Percentiles rank a stretch among this genome's conserved stretches.
These are phyloP conservation scores for Eucalyptus cladocalyx DNA, from an alignment of 345 rosid genomes.

Conservation along the genomic window DNA sequence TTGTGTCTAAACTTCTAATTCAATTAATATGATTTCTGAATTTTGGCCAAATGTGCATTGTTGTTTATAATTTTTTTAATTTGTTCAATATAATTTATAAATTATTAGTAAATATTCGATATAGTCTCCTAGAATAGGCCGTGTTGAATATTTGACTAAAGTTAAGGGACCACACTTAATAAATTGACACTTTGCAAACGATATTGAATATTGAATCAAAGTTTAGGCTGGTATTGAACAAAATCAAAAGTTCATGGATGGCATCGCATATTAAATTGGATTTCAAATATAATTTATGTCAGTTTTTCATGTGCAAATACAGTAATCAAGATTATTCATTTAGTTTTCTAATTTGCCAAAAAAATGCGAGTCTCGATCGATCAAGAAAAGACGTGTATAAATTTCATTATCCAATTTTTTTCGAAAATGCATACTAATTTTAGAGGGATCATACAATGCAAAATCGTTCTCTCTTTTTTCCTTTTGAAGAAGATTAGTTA, in stretches of 20 bases:
- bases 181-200: accelerated
- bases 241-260: accelerated
- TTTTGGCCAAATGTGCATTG: accelerated
- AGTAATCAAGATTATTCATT: accelerated
- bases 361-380: not conserved
- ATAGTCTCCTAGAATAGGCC: accelerated
- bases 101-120: accelerated
- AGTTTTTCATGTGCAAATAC: not conserved
- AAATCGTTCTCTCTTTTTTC: not conserved
- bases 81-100: accelerated
- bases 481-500: not conserved
- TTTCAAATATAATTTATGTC: accelerated
- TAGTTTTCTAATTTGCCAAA: not conserved
- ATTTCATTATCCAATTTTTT: not conserved
- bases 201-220: no score
- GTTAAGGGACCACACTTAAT: not conserved
- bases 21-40: accelerated
- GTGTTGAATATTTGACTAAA: accelerated
- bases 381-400: accelerated
- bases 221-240: accelerated
- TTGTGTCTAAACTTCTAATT: no score
- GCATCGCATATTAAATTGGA: accelerated
- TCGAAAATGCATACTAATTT: not conserved
- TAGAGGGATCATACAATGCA: not conserved
- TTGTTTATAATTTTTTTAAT: accelerated